Conservation (phyloP, 2,329 filamentous ascomycete genomes). For the Ceratocystis diversiconidia region DNA sequence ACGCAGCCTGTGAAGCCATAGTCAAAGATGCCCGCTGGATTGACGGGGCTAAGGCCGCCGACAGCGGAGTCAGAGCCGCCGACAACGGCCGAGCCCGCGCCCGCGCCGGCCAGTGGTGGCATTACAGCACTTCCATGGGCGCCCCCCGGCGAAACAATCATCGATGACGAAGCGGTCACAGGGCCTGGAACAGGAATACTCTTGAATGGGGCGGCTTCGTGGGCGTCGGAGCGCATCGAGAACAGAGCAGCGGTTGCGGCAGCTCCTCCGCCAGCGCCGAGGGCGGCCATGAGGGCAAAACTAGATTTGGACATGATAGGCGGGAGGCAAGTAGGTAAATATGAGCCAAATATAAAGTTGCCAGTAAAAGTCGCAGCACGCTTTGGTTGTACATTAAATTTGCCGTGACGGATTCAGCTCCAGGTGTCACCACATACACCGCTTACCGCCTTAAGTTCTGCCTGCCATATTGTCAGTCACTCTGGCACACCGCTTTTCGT, state of each 20-base stretch:
- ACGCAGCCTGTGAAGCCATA: conserved; percentile 89
- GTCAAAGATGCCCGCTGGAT: conserved; percentile 64
- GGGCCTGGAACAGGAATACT: conserved; percentile 24
- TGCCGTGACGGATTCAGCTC: not conserved
- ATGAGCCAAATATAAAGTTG: not conserved
- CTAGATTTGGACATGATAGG: conserved; percentile 62
- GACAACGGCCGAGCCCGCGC: conserved; percentile 22
- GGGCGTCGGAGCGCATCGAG: conserved; percentile 34
- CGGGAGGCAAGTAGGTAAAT: not conserved
- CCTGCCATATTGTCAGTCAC: not conserved
- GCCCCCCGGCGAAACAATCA: conserved; percentile 22
- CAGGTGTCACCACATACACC: not conserved
- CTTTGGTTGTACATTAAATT: not conserved
- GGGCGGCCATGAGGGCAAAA: conserved; percentile 58
- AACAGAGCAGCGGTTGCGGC: conserved; percentile 58
- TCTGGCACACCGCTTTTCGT: not conserved
- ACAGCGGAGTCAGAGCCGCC: conserved; percentile 31
- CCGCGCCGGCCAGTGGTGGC: conserved; percentile 24
- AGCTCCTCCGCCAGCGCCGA: conserved; percentile 63
- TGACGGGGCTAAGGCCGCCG: conserved; percentile 34
- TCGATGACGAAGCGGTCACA: not conserved
- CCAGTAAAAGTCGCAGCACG: not conserved
- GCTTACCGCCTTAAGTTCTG: not conserved
- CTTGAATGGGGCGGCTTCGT: conserved; percentile 19
- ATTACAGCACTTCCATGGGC: conserved; percentile 30